Conservation (phyloP, 1,139 yeast genomes). For the Kodamaea suecica region DNA sequence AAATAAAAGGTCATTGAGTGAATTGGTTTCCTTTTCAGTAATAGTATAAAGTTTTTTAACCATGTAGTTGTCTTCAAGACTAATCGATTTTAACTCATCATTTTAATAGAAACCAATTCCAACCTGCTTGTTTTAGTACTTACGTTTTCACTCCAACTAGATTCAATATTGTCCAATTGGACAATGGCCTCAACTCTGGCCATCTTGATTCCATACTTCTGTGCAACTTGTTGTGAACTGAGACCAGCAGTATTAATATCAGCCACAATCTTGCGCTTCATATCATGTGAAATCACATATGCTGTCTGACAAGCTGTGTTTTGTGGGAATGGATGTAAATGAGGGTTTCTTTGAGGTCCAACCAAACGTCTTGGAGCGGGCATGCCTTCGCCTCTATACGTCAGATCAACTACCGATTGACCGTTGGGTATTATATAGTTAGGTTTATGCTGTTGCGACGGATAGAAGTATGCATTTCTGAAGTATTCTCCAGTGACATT, state of each 20-base stretch:
- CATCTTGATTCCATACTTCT: slow-evolving; percentile 74
- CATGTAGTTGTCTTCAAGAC: slow-evolving; percentile 74
- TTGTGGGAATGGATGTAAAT: slow-evolving; percentile 73
- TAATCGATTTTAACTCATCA: slow-evolving; percentile 65
- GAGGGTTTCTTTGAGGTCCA: slow-evolving; percentile 25
- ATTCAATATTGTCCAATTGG: slow-evolving; percentile 63
- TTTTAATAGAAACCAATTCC: slow-evolving; percentile 13
- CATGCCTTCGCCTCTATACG: slow-evolving; percentile 13
- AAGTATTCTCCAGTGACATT: slow-evolving; percentile 81
- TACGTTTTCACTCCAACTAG: slow-evolving; percentile 58
- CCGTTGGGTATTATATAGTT: slow-evolving; percentile 70
- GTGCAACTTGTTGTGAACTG: slow-evolving; percentile 72
- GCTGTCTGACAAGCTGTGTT: slow-evolving; percentile 73
- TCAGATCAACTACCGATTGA: slow-evolving; percentile 31
- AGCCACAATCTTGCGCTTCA: slow-evolving; percentile 57
- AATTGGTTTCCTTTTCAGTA: slow-evolving; percentile 1
- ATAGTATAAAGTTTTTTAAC: slow-evolving; percentile 37
- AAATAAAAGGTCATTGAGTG: slow-evolving; percentile 3
- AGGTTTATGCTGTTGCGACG: slow-evolving; percentile 70
- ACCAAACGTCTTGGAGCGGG: slow-evolving; percentile 11
- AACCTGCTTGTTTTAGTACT: slow-evolving; percentile 26
- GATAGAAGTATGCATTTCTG: slow-evolving; percentile 70
- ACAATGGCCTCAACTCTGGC: slow-evolving; percentile 86
- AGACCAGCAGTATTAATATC: slow-evolving; percentile 53
- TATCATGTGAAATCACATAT: slow-evolving; percentile 51